Conservation (phyloP, 2,329 filamentous ascomycete species). For the Colletotrichum cuscutae region DNA sequence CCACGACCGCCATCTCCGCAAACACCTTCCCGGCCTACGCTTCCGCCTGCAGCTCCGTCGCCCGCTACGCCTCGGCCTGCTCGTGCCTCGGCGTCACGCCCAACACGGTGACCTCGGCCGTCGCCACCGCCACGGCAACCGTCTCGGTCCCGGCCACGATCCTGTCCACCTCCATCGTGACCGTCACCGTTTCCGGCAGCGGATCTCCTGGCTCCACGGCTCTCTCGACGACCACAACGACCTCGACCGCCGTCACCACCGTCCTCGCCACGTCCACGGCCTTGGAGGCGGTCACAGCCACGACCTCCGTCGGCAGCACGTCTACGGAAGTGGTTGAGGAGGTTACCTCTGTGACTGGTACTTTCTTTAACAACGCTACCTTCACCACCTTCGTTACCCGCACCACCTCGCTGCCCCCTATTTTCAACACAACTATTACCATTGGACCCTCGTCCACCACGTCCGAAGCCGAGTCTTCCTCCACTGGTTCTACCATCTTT, state of each 20-base stretch:
- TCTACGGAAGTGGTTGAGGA: conserved; percentile 29
- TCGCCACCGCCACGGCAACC: conserved; percentile 24
- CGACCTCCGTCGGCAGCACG: conserved; percentile 22
- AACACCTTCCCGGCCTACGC: conserved; percentile 38
- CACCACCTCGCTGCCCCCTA: conserved; percentile 4
- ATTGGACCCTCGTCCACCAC: not conserved
- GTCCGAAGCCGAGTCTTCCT: not conserved
- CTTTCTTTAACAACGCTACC: conserved; percentile 28
- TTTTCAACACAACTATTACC: conserved; percentile 6
- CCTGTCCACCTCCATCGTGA: conserved; percentile 27
- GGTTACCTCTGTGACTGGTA: conserved; percentile 23
- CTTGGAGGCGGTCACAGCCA: conserved; percentile 19
- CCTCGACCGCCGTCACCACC: conserved; percentile 8
- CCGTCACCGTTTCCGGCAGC: conserved; percentile 28
- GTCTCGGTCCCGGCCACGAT: conserved; percentile 30
- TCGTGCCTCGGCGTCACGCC: conserved; percentile 39
- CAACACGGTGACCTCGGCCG: conserved; percentile 35
- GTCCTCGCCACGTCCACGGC: conserved; percentile 11
- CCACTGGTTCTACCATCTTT: not conserved
- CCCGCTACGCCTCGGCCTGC: conserved; percentile 40
- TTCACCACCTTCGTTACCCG: conserved; percentile 32
- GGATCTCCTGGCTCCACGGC: conserved; percentile 12
- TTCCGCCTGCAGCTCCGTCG: conserved; percentile 37
- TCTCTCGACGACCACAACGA: not conserved
- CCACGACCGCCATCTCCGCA: not conserved